These are phyloP conservation scores for Mucor irregularis DNA, from an alignment of 371 early-diverging fungal species.

Conservation along the genomic window DNA sequence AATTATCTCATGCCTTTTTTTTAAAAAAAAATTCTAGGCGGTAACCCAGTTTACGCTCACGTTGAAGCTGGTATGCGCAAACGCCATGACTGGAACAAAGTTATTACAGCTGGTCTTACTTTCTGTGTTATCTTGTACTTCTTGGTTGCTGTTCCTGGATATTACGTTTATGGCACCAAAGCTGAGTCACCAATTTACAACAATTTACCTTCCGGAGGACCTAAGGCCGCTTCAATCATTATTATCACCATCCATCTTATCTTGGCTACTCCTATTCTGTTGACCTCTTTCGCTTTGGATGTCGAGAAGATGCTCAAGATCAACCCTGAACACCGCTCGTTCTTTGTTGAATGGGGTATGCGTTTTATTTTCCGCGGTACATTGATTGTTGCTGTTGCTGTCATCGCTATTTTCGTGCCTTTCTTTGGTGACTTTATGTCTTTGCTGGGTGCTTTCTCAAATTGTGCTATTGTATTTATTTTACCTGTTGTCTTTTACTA, in stretches of 20 bases:
- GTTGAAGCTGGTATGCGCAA: constrained; percentile 80
- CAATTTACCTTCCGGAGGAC: constrained; percentile 63
- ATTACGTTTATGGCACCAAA: constrained; percentile 75
- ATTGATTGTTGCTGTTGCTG: constrained; percentile 41
- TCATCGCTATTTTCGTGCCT: constrained; percentile 64
- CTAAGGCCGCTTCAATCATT: constrained; percentile 66
- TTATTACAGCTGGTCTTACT: constrained; percentile 65
- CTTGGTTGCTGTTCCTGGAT: constrained; percentile 75
- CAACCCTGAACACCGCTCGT: constrained; percentile 28
- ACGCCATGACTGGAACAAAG: constrained; percentile 74
- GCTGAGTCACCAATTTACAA: constrained; percentile 75
- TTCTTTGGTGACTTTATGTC: constrained; percentile 76
- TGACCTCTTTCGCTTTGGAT: constrained; percentile 80
- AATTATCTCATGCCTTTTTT: neutral
- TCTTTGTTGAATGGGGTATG: constrained; percentile 36
- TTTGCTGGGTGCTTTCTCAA: constrained; percentile 69
- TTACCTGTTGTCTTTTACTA: constrained; percentile 71
- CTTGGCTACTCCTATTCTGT: constrained; percentile 78
- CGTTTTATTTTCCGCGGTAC: constrained; percentile 47
- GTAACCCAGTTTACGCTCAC: constrained; percentile 48
- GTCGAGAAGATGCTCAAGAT: constrained; percentile 58
- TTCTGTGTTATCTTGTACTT: constrained; percentile 77
- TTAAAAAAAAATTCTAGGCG: constrained; percentile 13
- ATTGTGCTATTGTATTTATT: constrained; percentile 65
- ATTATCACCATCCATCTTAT: constrained; percentile 83